Percentiles rank a stretch among this genome's conserved stretches.
Evolutionary conservation across 2,329 filamentous ascomycete genomes (phyloP).

Genomic region (Penicillium sp.): DNA sequence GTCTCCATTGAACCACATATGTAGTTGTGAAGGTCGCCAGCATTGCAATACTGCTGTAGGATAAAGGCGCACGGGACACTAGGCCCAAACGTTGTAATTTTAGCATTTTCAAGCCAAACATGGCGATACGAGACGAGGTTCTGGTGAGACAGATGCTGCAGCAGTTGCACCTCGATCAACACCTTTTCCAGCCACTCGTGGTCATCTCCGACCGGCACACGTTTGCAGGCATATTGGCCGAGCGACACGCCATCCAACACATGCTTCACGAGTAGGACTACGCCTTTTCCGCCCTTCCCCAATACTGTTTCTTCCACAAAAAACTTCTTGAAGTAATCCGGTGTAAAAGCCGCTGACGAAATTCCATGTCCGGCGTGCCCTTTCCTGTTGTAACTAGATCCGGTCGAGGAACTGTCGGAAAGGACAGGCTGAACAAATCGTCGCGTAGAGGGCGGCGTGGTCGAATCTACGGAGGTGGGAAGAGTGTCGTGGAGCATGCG

Average conservation of each 20-base stretch:
- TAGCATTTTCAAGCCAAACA: conserved; percentile 92
- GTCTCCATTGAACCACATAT: conserved; percentile 72
- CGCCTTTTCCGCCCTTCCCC: conserved; percentile 89
- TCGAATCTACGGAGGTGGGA: conserved; percentile 54
- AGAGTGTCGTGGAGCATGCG: conserved; percentile 77
- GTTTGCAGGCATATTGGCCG: conserved; percentile 94
- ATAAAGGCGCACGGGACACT: conserved; percentile 96
- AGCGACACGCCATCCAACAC: conserved; percentile 86
- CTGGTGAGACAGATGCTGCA: conserved; percentile 89
- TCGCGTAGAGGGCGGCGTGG: conserved; percentile 54
- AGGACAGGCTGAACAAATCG: conserved; percentile 53
- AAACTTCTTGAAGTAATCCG: conserved; percentile 89
- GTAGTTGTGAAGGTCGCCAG: conserved; percentile 86
- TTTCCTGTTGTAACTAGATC: conserved; percentile 55
- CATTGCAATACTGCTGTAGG: conserved; percentile 95
- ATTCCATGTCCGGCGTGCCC: conserved; percentile 68
- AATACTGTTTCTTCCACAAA: conserved; percentile 88
- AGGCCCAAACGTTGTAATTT: conserved; percentile 83
- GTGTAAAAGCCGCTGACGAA: conserved; percentile 83
- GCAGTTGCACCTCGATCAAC: conserved; percentile 86
- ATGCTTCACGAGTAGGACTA: conserved; percentile 92
- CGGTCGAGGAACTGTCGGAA: conserved; percentile 51
- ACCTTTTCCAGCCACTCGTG: conserved; percentile 96
- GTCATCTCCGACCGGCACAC: conserved; percentile 92
- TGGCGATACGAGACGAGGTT: conserved; percentile 97